A percentile compares a stretch with the other conserved stretches of the same genome.
Conservation (phyloP, 257 asterid species). For the Nicotiana undulata region DNA sequence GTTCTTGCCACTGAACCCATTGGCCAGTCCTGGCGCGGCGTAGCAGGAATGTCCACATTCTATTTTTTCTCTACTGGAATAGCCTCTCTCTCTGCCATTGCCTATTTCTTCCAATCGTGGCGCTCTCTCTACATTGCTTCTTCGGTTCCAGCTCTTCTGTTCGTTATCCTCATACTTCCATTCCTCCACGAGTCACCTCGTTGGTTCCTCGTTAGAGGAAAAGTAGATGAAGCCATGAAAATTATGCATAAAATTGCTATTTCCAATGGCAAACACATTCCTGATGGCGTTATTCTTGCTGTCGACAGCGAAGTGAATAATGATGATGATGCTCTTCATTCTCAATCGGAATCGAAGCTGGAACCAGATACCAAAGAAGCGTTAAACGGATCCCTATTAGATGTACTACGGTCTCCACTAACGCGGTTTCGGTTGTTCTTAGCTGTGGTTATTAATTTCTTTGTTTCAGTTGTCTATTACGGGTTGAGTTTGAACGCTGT, state of each 20-base stretch:
- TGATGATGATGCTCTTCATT: background rate
- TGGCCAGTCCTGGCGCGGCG: slow-evolving; percentile 66
- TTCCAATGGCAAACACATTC: slow-evolving; percentile 41
- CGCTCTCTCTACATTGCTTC: slow-evolving; percentile 62
- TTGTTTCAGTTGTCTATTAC: slow-evolving; percentile 73
- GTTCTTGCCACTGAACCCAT: slow-evolving; percentile 88
- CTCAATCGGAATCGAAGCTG: background rate
- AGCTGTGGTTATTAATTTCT: slow-evolving; percentile 64
- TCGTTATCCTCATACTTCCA: slow-evolving; percentile 44
- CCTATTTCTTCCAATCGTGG: slow-evolving; percentile 61
- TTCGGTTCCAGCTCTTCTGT: slow-evolving; percentile 54
- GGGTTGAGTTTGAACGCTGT: slow-evolving; percentile 75
- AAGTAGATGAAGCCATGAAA: slow-evolving; percentile 35
- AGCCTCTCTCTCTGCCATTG: slow-evolving; percentile 57
- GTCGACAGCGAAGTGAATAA: slow-evolving; percentile 42
- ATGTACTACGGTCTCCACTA: slow-evolving; percentile 45
- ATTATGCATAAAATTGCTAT: slow-evolving; percentile 56
- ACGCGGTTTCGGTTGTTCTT: slow-evolving; percentile 57
- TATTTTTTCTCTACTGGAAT: slow-evolving; percentile 86
- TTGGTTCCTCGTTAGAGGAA: slow-evolving; percentile 72
- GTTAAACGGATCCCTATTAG: slow-evolving; percentile 50
- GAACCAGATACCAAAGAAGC: slow-evolving; percentile 24
- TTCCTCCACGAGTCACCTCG: slow-evolving; percentile 81
- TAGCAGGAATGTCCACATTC: slow-evolving; percentile 86
- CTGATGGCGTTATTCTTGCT: slow-evolving; percentile 37